A percentile compares a stretch with the other conserved stretches of the same genome.
phyloP scores from a whole-genome alignment of 1,284 basidiomycete genomes.

The Cryptococcus wingfieldii region DNA sequence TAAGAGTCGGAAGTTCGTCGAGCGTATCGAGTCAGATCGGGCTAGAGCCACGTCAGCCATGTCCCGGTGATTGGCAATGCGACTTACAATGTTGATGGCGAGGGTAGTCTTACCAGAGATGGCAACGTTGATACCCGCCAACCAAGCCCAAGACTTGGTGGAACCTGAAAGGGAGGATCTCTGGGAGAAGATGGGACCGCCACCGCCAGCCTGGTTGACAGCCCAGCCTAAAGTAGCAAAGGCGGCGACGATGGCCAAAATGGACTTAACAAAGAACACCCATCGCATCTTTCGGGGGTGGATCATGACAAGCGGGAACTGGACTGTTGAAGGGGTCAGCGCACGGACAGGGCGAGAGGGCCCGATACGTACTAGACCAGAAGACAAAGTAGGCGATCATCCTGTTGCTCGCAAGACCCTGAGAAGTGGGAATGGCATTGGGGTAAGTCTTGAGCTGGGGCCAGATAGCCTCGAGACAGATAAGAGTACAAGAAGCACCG shows the following conservation, averaged over 20 bases:
- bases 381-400: conserved; percentile 66
- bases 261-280: conserved; percentile 66
- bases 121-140: conserved; percentile 63
- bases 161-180: conserved; percentile 21
- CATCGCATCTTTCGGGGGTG: conserved; percentile 69
- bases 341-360: conserved; percentile 5
- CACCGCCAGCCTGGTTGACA: conserved; percentile 51
- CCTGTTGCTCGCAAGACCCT: conserved; percentile 62
- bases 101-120: conserved; percentile 56
- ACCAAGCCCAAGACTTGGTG: conserved; percentile 62
- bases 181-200: conserved; percentile 56
- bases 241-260: conserved; percentile 59
- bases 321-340: conserved; percentile 17
- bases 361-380: conserved; percentile 54
- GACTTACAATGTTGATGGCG: conserved; percentile 37
- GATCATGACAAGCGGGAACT: conserved; percentile 63
- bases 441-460: conserved; percentile 61
- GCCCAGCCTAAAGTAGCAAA: conserved; percentile 62
- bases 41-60: conserved; percentile 28
- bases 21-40: conserved; percentile 38
- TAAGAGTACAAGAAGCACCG: conserved; percentile 29
- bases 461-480: conserved; percentile 74
- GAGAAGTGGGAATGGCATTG: conserved; percentile 58
- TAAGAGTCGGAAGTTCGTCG: conserved; percentile 45
- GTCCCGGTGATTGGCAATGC: conserved; percentile 52